phyloP scores from a whole-genome alignment of 2,329 filamentous ascomycete genomes.

The Colletotrichum echinochloae region DNA sequence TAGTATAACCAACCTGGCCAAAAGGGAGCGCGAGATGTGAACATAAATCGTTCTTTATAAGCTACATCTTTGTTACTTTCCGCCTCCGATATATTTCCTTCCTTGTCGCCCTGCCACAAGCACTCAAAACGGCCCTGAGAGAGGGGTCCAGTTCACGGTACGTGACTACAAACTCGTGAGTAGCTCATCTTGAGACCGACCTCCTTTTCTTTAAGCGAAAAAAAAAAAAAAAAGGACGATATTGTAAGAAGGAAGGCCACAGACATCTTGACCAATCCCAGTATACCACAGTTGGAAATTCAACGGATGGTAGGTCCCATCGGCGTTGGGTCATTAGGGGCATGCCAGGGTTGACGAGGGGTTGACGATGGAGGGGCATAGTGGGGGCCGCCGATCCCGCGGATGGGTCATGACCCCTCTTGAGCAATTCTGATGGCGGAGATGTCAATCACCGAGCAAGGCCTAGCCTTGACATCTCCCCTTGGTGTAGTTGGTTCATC shows the following conservation, averaged over 20 bases:
- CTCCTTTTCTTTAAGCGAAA: no score
- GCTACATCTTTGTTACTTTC: not conserved
- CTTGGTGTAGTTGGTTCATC: slow-evolving; percentile 29
- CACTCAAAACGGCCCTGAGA: not conserved
- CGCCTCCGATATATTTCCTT: not conserved
- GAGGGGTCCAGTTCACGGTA: no score
- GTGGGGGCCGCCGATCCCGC: not conserved
- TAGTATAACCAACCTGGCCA: no score
- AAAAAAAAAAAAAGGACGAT: no score
- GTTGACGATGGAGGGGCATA: not conserved
- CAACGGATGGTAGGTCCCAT: no score
- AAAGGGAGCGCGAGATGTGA: no score
- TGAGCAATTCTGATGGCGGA: not conserved
- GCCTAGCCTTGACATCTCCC: slow-evolving; percentile 8
- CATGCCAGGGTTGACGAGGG: not conserved
- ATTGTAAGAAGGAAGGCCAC: no score
- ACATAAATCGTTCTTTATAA: no score
- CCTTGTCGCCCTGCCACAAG: not conserved
- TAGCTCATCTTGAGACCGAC: no score
- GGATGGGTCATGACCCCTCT: not conserved
- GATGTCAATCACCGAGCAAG: not conserved
- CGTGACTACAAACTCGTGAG: not conserved
- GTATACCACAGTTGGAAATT: no score
- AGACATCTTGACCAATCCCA: not conserved
- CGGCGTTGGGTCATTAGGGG: no score